phyloP scores from a whole-genome alignment of 208 protist genomes.

The Polymyxa betae region DNA sequence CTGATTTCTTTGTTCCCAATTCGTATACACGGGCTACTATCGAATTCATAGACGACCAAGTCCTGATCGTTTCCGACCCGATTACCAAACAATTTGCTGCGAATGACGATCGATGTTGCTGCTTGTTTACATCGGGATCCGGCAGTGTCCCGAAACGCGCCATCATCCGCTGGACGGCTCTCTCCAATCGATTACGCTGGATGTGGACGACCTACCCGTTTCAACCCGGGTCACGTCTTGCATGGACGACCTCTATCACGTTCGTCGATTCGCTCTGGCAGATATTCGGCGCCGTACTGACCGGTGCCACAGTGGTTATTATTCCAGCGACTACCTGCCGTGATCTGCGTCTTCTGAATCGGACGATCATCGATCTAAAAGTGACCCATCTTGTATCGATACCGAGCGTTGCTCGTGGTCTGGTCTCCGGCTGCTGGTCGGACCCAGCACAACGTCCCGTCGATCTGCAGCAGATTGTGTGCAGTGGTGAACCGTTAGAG shows the following conservation, averaged over 20 bases:
- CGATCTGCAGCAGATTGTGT: not conserved
- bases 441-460: not conserved
- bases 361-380: not conserved
- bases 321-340: not conserved
- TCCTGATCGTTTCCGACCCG: not conserved
- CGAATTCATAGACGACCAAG: not conserved
- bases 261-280: slow-evolving; percentile 37
- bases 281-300: not conserved
- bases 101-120: slow-evolving; percentile 4
- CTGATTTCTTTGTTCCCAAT: not conserved
- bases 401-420: not conserved
- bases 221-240: not conserved
- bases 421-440: not conserved
- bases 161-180: not conserved
- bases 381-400: slow-evolving; percentile 13
- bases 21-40: not conserved
- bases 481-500: not conserved
- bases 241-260: slow-evolving; percentile 5
- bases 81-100: not conserved
- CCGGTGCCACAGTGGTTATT: not conserved
- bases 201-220: slow-evolving; percentile 41
- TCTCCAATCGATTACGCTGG: slow-evolving; percentile 11
- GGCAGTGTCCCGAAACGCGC: not conserved
- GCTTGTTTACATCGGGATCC: slow-evolving; percentile 7
- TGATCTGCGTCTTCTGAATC: not conserved